Base-by-base conservation (phyloP, 2,329 filamentous ascomycete species). In the Reticulascus tulasneorum region DNA sequence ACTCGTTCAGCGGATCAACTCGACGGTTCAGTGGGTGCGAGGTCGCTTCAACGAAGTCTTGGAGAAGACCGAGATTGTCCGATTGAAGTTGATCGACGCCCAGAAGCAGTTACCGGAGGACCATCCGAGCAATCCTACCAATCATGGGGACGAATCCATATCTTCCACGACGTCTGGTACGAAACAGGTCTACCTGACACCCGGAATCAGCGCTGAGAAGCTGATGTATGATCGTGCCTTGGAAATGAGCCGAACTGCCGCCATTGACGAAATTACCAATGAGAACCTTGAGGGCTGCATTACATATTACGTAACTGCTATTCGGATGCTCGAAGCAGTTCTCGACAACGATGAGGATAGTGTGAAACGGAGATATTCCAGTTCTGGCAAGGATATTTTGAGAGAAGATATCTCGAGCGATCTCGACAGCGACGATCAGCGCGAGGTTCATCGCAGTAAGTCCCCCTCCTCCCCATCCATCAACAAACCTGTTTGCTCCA, bases 201-300 rank as follows among this genome's bases (percentile, higher is more conserved):
- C 86, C 3, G 93, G 91, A 2, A 82, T 96, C 37, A 96, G 89
- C 16, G 93, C 93, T 1, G 93, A 97, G 66, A 95, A 90, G 63
- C 71, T 98, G 29, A 96, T 98, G 89, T 98, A 96, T 56, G 93
- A 98, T 50, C 86, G 93, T 29, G 93, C 93, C 1, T 69, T 97
- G 16, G 93, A 98, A 59, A 97, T 98, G 93, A 96, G 89, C 58
- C 81, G 89, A 34, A 81, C 86, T 5, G 91, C 93, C 7, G 93
- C 93, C 7, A 93, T 97, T 54, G 94, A 94, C 51, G 93, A 98
- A 63, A 85, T 98, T 32, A 88, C 93, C 3, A 89, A 91, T 38
- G 86, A 93, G 45, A 90, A 97, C 58, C 69, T 97, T 17, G 65
- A 71, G 1, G 88, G 89, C 12, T 97, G 91, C 55, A 90, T 97